A percentile compares a stretch with the other conserved stretches of the same genome.
phyloP scores from a whole-genome alignment of 2,329 filamentous ascomycete genomes.

The Neophaeococcomyces aloes region DNA sequence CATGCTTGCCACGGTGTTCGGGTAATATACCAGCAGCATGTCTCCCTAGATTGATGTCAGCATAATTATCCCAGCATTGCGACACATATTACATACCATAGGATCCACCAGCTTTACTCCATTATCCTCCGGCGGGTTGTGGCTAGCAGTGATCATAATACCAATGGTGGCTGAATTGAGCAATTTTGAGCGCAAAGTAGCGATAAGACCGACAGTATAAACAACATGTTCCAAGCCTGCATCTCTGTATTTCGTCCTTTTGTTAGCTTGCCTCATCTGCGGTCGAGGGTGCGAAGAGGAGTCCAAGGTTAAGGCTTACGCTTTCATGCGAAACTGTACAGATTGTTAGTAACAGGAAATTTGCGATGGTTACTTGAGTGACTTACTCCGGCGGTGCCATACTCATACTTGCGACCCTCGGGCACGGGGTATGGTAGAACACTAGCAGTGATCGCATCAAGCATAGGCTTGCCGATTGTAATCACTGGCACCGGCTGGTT shows the following conservation, averaged over 20 bases:
- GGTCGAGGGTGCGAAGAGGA: slow-evolving; percentile 5
- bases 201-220: slow-evolving; percentile 82
- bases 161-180: slow-evolving; percentile 75
- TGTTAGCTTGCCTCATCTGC: slow-evolving; percentile 40
- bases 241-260: slow-evolving; percentile 21
- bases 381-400: slow-evolving; percentile 53
- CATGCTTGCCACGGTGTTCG: not conserved
- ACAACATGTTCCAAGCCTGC: slow-evolving; percentile 46
- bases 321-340: slow-evolving; percentile 57
- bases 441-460: slow-evolving; percentile 37
- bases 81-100: slow-evolving; percentile 45
- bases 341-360: slow-evolving; percentile 9
- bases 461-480: slow-evolving; percentile 24
- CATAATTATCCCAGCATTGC: not conserved
- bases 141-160: slow-evolving; percentile 90
- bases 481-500: slow-evolving; percentile 21
- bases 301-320: slow-evolving; percentile 38
- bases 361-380: slow-evolving; percentile 7
- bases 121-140: slow-evolving; percentile 84
- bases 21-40: slow-evolving; percentile 7
- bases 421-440: slow-evolving; percentile 41
- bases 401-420: slow-evolving; percentile 42
- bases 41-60: slow-evolving; percentile 7
- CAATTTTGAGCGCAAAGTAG: slow-evolving; percentile 79
- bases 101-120: slow-evolving; percentile 95